These are phyloP conservation scores for Candida golubevii DNA, from an alignment of 805 yeast genomes.

Conservation along the genomic window DNA sequence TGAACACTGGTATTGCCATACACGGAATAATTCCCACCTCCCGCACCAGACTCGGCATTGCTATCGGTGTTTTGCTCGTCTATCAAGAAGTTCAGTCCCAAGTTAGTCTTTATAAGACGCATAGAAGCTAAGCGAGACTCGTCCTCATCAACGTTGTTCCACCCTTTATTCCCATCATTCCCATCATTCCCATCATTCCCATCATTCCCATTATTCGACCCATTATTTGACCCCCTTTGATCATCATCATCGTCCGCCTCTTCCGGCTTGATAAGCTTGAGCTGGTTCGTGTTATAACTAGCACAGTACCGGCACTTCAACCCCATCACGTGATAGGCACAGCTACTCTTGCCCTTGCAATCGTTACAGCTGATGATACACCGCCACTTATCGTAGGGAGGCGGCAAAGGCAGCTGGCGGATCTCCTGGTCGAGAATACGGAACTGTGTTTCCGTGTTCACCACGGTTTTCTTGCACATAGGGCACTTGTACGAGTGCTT, in stretches of 20 bases:
- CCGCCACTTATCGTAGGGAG: constrained; percentile 72
- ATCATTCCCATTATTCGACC: no score
- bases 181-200: no score
- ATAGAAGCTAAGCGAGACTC: constrained; percentile 20
- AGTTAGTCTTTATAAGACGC: constrained; percentile 32
- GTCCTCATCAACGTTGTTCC: constrained; percentile 5
- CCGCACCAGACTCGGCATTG: constrained; percentile 1
- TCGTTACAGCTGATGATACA: constrained; percentile 79
- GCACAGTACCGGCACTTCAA: constrained; percentile 81
- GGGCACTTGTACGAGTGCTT: constrained; percentile 88
- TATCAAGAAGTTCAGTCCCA: constrained; percentile 35
- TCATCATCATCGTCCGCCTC: constrained; percentile 45
- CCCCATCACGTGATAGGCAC: constrained; percentile 79
- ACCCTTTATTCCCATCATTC: no score
- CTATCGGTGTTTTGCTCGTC: constrained; percentile 25
- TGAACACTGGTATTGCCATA: neutral
- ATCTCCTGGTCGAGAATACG: constrained; percentile 84
- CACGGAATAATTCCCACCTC: neutral
- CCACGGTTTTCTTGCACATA: constrained; percentile 75
- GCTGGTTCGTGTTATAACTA: constrained; percentile 81
- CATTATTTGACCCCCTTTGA: constrained; percentile 4
- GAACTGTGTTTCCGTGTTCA: constrained; percentile 86
- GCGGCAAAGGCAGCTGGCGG: constrained; percentile 68
- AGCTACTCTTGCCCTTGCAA: constrained; percentile 77
- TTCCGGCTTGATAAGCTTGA: constrained; percentile 65